Base-by-base conservation (phyloP, 352 stramenopile species). In the Pythium rishiriense region DNA sequence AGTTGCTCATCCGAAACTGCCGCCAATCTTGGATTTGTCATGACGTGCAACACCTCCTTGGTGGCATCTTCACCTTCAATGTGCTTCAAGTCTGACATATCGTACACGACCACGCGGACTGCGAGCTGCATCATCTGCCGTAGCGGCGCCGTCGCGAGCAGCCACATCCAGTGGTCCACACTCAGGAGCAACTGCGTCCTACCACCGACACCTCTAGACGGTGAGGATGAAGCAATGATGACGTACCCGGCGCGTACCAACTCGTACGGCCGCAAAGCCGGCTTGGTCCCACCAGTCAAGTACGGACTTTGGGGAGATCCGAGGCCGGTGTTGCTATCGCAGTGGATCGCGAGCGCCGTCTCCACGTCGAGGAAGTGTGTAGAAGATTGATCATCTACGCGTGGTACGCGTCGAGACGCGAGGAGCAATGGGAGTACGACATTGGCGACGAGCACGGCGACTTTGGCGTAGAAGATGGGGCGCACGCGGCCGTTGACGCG, bases 401-500 rank as follows among this genome's bases (percentile, higher is more conserved):
- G 11, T 19, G 31, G 11, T 11, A 29, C 51, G 24, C 15, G 11
- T 25, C 42, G 53, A 14, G 24, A 26, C 5, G n/a, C 10, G 3
- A 45, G 11, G 11, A 37, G 52, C 6, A 78, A 6, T 5, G 82
- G 54, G 24, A 69, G 69, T 22, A 79, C 49, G 1, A 72, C 37
- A 41, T 78, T 83, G 50, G 81, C 41, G 0, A 42, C 64, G 17
- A 85, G 63, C 24, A 83, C 26, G 12, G 57, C 61, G 15, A 85
- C 15, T 42, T 87, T 87, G 39, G 79, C 45, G 24, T 52, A 17
- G 22, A 81, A 76, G n/a, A 83, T 59, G 52, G 72, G 42, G 11
- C 26, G 46, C 54, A 79, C 49, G 58, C 58, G 66, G 29, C 72
- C 78, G 31, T 73, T 56, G 31, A 87, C 53, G 0, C 63, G 66